Evolutionary conservation across 2,329 filamentous ascomycete species (phyloP).

Genomic region (Coniochaeta ligniaria): DNA sequence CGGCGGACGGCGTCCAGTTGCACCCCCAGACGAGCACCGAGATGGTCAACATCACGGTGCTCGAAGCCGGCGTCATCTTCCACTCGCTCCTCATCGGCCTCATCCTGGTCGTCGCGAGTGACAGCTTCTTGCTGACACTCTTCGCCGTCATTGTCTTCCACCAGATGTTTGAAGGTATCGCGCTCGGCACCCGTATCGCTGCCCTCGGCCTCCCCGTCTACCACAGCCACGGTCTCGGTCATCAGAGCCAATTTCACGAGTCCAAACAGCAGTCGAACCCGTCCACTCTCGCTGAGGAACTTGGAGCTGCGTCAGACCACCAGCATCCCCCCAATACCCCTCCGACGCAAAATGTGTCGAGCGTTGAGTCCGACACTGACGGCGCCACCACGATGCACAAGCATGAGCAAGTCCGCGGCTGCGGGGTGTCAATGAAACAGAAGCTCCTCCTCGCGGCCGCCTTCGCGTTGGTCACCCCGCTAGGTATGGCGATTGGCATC

Average conservation of each 20-base stretch:
- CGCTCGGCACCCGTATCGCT: slow-evolving; percentile 62
- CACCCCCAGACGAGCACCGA: too few relatives aligned
- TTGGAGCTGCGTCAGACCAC: too few relatives aligned
- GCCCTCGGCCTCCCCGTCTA: slow-evolving; percentile 31
- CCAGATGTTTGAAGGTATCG: slow-evolving; percentile 69
- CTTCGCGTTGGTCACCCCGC: slow-evolving; percentile 66
- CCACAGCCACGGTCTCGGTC: background rate
- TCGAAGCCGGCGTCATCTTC: slow-evolving; percentile 70
- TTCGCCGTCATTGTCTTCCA: slow-evolving; percentile 66
- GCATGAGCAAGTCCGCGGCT: background rate
- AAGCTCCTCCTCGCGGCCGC: slow-evolving; percentile 55
- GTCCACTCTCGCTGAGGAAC: too few relatives aligned
- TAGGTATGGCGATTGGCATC: slow-evolving; percentile 76
- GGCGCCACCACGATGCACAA: background rate
- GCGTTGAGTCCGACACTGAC: background rate
- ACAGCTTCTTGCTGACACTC: slow-evolving; percentile 45
- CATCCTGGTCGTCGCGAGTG: slow-evolving; percentile 50
- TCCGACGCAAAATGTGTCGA: background rate
- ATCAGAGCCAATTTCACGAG: too few relatives aligned
- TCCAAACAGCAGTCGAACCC: too few relatives aligned
- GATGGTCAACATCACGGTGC: slow-evolving; percentile 57
- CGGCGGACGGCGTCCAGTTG: too few relatives aligned
- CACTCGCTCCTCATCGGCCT: slow-evolving; percentile 62
- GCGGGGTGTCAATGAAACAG: slow-evolving; percentile 29
- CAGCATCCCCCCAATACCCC: too few relatives aligned